These are phyloP conservation scores for Pythium myriotylum DNA, from an alignment of 352 stramenopile species.

Conservation along the genomic window DNA sequence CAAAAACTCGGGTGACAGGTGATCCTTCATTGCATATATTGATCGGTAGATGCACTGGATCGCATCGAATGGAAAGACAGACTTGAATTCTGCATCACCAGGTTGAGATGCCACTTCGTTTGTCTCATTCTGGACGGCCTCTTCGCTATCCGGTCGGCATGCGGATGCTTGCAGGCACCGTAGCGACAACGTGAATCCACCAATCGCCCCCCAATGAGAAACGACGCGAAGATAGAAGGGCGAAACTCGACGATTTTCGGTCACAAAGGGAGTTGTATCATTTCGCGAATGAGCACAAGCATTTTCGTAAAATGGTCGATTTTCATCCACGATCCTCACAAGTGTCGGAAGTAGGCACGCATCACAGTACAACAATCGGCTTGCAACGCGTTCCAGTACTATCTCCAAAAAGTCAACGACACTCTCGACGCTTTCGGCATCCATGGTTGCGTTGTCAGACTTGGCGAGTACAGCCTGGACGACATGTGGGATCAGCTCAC, in stretches of 20 bases:
- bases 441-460: slow-evolving; percentile 29
- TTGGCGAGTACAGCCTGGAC: slow-evolving; percentile 51
- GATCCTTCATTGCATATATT: slow-evolving; percentile 67
- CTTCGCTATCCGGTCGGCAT: background rate
- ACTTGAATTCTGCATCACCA: background rate
- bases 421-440: slow-evolving; percentile 20
- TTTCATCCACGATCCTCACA: slow-evolving; percentile 56
- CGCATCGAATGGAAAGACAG: slow-evolving; percentile 50
- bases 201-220: slow-evolving; percentile 51
- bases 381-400: slow-evolving; percentile 36
- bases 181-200: slow-evolving; percentile 58
- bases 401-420: slow-evolving; percentile 60
- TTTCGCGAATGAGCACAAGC: background rate
- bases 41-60: slow-evolving; percentile 55
- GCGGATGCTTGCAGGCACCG: slow-evolving; percentile 35
- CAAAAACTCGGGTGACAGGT: slow-evolving; percentile 48
- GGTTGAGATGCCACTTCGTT: slow-evolving; percentile 7
- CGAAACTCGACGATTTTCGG: slow-evolving; percentile 28
- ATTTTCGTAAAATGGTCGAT: slow-evolving; percentile 63
- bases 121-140: background rate
- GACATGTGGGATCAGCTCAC: slow-evolving; percentile 58
- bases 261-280: slow-evolving; percentile 4
- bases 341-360: slow-evolving; percentile 46
- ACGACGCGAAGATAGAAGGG: slow-evolving; percentile 52
- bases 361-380: slow-evolving; percentile 40